phyloP scores from a whole-genome alignment of 805 yeast genomes.

The Myxozyma neotropica region DNA sequence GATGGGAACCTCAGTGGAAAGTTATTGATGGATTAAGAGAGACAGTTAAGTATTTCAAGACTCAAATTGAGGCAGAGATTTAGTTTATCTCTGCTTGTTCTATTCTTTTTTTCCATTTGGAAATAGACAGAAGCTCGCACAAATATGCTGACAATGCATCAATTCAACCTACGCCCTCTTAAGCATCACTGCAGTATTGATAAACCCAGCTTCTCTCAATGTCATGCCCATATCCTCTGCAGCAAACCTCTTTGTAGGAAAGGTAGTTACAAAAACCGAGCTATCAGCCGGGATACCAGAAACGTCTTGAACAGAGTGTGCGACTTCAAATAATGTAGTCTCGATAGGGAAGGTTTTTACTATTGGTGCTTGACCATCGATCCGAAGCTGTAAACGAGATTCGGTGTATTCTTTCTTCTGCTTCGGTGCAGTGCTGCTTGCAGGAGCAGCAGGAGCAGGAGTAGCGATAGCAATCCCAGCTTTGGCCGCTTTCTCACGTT shows the following conservation, averaged over 20 bases:
- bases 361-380: slow-evolving; percentile 36
- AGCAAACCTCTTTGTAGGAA: slow-evolving; percentile 39
- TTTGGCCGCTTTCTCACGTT: slow-evolving; percentile 20
- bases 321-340: slow-evolving; percentile 39
- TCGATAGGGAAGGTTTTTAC: slow-evolving; percentile 38
- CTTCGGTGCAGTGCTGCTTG: slow-evolving; percentile 31
- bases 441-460: slow-evolving; percentile 21
- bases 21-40: slow-evolving; percentile 35
- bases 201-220: slow-evolving; percentile 40
- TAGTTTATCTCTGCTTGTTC: neutral
- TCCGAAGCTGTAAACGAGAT: slow-evolving; percentile 35
- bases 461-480: slow-evolving; percentile 20
- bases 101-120: neutral
- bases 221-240: slow-evolving; percentile 37
- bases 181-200: slow-evolving; percentile 40
- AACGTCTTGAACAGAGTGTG: slow-evolving; percentile 35
- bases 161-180: slow-evolving; percentile 11
- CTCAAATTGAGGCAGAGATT: slow-evolving; percentile 27
- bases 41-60: slow-evolving; percentile 36
- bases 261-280: slow-evolving; percentile 39
- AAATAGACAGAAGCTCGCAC: neutral
- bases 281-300: slow-evolving; percentile 32
- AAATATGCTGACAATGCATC: neutral
- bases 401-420: slow-evolving; percentile 34
- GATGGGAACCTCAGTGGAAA: slow-evolving; percentile 38